These are phyloP conservation scores for Euclidium syriacum DNA, from an alignment of 345 rosid species.

Conservation along the genomic window DNA sequence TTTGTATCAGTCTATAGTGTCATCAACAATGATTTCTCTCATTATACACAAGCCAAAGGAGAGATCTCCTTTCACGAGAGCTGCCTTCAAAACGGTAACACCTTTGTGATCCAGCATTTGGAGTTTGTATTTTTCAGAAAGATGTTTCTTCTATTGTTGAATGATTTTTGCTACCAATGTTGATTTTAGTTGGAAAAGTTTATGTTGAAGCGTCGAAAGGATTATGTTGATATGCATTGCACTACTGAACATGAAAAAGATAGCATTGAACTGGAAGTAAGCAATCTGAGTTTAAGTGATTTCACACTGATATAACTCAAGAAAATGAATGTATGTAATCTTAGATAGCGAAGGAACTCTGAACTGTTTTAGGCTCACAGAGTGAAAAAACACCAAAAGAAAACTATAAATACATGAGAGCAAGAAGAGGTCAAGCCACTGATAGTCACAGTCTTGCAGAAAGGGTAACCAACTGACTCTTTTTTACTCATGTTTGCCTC, in stretches of 20 bases:
- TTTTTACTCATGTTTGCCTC: too few species aligned
- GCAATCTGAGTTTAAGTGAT: constrained; percentile 19
- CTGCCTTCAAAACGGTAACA: constrained; percentile 76
- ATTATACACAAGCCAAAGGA: constrained; percentile 70
- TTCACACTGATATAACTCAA: too few species aligned
- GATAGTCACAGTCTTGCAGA: too few species aligned
- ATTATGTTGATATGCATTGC: constrained; percentile 74
- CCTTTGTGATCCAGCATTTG: not conserved
- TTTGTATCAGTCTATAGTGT: constrained; percentile 54
- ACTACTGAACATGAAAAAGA: constrained; percentile 85
- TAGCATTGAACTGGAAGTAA: constrained; percentile 90
- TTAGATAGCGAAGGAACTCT: too few species aligned
- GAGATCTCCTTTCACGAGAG: constrained; percentile 53
- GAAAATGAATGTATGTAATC: too few species aligned
- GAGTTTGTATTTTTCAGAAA: not conserved
- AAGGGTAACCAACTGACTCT: too few species aligned
- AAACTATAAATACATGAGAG: too few species aligned
- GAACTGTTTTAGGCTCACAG: too few species aligned
- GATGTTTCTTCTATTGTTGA: not conserved
- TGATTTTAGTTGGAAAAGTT: constrained; percentile 56
- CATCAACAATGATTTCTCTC: constrained; percentile 72
- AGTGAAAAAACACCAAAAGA: too few species aligned
- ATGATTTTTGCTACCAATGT: not conserved
- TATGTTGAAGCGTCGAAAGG: constrained; percentile 74
- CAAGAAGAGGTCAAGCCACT: too few species aligned